Base-by-base conservation (phyloP, 2,329 filamentous ascomycete species). In the Ascochyta pisi region DNA sequence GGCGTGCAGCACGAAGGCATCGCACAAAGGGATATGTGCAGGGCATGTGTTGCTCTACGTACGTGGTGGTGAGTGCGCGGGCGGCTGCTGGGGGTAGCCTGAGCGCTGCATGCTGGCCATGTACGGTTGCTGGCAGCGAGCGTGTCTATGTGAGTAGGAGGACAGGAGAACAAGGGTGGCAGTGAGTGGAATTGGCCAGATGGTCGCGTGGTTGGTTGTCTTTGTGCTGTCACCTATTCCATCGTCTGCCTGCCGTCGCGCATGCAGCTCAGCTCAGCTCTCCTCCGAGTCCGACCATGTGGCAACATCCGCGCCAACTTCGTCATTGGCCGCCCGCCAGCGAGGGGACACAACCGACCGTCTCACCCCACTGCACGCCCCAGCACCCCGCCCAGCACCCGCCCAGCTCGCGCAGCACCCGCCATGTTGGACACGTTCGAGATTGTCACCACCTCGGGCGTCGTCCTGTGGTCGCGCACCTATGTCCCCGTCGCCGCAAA, bases 391-490 rank as follows among this genome's bases (percentile, higher is more conserved):
- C 24, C 24, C 50, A 13, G 53, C 29, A 35, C 15, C 33, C 15
- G n/a, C 51, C 4, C 24, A 26, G 24, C 24, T 12, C 9, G 1
- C 29, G 1, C 49, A 43, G 31, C 33, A 2, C 33, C 37, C 56
- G 52, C 55, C 50, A 98, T 98, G 94, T 81, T 99, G 78, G 95
- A 99, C 81, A 89, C 91, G 15, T 99, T 99, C 76, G 94, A 99
- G 78, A 95, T 99, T 64, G 79, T 99, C 59, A 97, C 94, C 58
- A 96, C 94, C 34, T 96, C 93, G 3, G 95, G 95, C 53, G 93
- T 99, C 61, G 95, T 99, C 54, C 86, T 99, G 51, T 99, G 95
- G 95, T 97, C 94, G 59, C 89, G 90, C 74, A 89, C 87, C 24
- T 96, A 94, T 75, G 87, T 89, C 50, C 84, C 89, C 2, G 87